Evolutionary conservation across 1,139 yeast species (phyloP), one percentile per base, ranked within the genome.

Genomic region (Saccharomyces hybrid): DNA sequence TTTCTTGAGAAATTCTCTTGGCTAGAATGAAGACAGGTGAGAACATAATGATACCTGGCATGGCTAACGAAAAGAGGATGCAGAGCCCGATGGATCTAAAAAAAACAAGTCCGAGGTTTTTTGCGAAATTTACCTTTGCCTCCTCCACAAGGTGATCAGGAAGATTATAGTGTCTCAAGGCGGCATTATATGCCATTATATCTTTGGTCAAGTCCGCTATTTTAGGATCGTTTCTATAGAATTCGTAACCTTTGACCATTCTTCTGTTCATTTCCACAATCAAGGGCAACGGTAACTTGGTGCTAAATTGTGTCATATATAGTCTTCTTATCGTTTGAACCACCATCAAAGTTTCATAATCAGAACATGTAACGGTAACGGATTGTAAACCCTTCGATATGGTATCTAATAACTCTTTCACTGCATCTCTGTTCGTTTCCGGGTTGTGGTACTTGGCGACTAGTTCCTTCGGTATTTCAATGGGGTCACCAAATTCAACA

Each of bases 281-380:
- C 59, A 90, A 75, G 0, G 96, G 88, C 53, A 91, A 73, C 0
- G 98, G 96, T 51, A 90, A 76, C 59, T 81, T 78, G 52, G 82
- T 79, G 52, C 84, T 81, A 59, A 82, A 71, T 59, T 84, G 84
- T 34, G 93, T 88, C 23, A 93, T 85, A 67, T 91, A 93, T 55
- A 93, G 77, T 66, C 99, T 78, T 71, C 97, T 80, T 26, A 95
- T 96, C 2, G 97, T 96, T 70, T 93, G 99, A 50, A 91, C 84
- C 25, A 88, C 88, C 84, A 90, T 87, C 55, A 93, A 75, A 6
- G 97, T 89, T 61, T 91, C 98, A 71, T 84, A 93, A 69, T 93
- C 98, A 30, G 90, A 86, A 67, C 96, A 88, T 14, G 91, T 85
- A 3, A 91, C 96, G 2, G 98, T 91, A 28, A 91, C 98, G 3